These are phyloP conservation scores for Salvia miltiorrhiza DNA, from an alignment of 257 asterid species.

Conservation along the genomic window DNA sequence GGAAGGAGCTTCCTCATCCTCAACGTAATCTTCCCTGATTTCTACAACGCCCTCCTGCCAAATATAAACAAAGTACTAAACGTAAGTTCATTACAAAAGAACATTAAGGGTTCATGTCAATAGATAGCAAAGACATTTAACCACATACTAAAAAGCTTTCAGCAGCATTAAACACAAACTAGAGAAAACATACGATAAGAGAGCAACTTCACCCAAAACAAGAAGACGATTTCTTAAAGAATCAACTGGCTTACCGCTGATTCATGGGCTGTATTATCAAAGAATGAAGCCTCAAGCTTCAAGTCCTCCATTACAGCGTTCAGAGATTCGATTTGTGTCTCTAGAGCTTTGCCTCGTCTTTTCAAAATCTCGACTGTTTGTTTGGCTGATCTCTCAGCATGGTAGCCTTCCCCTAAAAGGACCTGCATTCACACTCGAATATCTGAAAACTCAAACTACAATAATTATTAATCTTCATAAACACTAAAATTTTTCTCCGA, in stretches of 20 bases:
- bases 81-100: not conserved
- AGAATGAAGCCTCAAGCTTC: conserved; percentile 74
- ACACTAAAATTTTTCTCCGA: not conserved
- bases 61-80: conserved; percentile 12
- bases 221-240: conserved; percentile 9
- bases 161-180: not conserved
- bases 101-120: not conserved
- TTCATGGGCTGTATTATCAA: conserved; percentile 69
- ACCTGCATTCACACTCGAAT: conserved; percentile 46
- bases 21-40: conserved; percentile 83
- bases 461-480: not conserved
- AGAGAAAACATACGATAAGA: not conserved
- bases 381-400: conserved; percentile 82
- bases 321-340: conserved; percentile 67
- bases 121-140: not conserved
- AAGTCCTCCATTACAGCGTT: conserved; percentile 77
- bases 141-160: not conserved
- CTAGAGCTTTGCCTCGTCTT: conserved; percentile 70
- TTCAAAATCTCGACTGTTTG: conserved; percentile 77
- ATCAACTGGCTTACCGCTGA: conserved; percentile 51
- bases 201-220: conserved; percentile 5
- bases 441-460: conserved; percentile 19
- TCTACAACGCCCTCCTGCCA: conserved; percentile 84
- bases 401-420: conserved; percentile 82
- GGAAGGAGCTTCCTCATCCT: conserved; percentile 48